Evolutionary conservation across 140 eudicot species (phyloP).

Genomic region (Flaveria floridana): DNA sequence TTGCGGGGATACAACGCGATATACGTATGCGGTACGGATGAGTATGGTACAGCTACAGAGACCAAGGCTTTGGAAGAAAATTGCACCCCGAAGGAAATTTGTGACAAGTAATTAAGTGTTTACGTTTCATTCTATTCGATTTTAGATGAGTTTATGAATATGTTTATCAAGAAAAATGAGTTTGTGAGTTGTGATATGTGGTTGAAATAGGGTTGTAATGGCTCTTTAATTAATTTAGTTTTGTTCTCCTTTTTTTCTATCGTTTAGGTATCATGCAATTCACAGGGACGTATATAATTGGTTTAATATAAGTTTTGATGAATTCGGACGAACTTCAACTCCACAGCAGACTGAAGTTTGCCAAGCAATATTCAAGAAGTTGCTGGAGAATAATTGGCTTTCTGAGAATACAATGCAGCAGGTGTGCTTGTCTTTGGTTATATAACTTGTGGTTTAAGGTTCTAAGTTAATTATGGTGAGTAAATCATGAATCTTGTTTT

Average conservation of each 20-base stretch:
- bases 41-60: conserved; percentile 95
- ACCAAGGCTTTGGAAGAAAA: conserved; percentile 94
- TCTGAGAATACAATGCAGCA: conserved; percentile 92
- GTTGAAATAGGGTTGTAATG: background rate
- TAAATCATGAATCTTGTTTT: conserved; percentile 1
- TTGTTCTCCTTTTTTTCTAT: too few species aligned
- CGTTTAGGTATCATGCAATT: conserved; percentile 74
- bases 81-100: conserved; percentile 70
- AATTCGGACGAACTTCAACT: conserved; percentile 89
- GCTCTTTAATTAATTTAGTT: background rate
- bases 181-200: background rate
- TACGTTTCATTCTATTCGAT: background rate
- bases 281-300: conserved; percentile 81
- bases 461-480: background rate
- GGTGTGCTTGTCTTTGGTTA: conserved; percentile 38
- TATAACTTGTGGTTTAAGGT: background rate
- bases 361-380: conserved; percentile 73
- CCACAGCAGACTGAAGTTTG: conserved; percentile 93
- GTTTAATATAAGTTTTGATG: conserved; percentile 82
- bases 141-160: background rate
- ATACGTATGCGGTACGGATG: conserved; percentile 90
- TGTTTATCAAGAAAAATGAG: background rate
- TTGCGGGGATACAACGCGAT: conserved; percentile 68
- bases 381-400: conserved; percentile 80
- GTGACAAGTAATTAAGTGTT: conserved; percentile 72